Percentiles rank a stretch among this genome's conserved stretches.
Conservation (phyloP, 2,329 filamentous ascomycete species). For the Beauveria pseudobassiana region DNA sequence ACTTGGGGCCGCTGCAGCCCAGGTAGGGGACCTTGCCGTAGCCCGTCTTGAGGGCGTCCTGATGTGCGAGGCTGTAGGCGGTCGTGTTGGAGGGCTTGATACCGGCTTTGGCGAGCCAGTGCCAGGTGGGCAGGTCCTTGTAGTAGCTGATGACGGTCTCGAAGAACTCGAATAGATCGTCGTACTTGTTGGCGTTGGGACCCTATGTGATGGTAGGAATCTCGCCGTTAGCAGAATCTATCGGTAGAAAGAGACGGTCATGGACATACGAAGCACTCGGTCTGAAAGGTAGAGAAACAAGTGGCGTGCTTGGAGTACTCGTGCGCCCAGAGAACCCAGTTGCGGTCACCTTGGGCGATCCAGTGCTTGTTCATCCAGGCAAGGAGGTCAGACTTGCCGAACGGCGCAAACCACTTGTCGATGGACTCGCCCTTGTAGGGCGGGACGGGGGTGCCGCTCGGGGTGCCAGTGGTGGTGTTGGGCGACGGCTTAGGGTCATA, state of each 20-base stretch:
- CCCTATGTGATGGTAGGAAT: constrained; percentile 24
- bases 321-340: constrained; percentile 56
- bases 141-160: constrained; percentile 52
- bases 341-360: constrained; percentile 50
- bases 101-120: constrained; percentile 46
- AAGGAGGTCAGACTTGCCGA: constrained; percentile 52
- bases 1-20: constrained; percentile 52
- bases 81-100: constrained; percentile 54
- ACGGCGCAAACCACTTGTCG: constrained; percentile 48
- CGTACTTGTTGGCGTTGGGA: constrained; percentile 45
- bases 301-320: constrained; percentile 63
- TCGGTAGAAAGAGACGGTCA: neutral
- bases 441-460: constrained; percentile 45
- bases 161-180: constrained; percentile 58
- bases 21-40: constrained; percentile 52
- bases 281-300: constrained; percentile 59
- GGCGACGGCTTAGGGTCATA: constrained; percentile 55
- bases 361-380: constrained; percentile 60
- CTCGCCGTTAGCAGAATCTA: neutral
- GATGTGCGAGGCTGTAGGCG: constrained; percentile 45
- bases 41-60: constrained; percentile 38
- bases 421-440: constrained; percentile 52
- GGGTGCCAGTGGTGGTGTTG: constrained; percentile 53
- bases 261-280: constrained; percentile 46
- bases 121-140: constrained; percentile 49